These are phyloP conservation scores for Thraustochytrium sp. DNA, from an alignment of 352 stramenopile species.

Conservation along the genomic window DNA sequence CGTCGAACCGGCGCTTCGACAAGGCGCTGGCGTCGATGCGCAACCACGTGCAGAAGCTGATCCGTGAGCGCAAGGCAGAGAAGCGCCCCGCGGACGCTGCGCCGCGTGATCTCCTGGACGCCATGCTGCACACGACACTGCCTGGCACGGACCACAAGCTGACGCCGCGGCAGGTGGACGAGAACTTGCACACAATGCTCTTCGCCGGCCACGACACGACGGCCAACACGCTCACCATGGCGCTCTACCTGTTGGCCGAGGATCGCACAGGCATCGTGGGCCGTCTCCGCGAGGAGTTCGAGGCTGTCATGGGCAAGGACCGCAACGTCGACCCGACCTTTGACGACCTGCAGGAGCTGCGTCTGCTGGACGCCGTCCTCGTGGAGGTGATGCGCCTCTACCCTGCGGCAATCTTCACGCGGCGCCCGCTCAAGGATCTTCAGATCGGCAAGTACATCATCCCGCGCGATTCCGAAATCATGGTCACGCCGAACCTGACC, in stretches of 20 bases:
- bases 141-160: background rate
- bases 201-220: background rate
- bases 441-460: conserved; percentile 7
- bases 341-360: too few relatives aligned
- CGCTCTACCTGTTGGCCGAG: too few relatives aligned
- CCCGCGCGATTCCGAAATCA: background rate
- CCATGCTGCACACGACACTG: background rate
- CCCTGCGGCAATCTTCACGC: background rate
- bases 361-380: background rate
- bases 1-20: background rate
- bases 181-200: background rate
- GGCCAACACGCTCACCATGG: background rate
- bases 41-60: background rate
- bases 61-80: background rate
- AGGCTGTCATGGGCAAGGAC: background rate
- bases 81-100: too few relatives aligned
- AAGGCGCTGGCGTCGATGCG: background rate
- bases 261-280: too few relatives aligned
- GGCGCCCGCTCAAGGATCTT: background rate
- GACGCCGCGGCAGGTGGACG: background rate
- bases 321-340: too few relatives aligned
- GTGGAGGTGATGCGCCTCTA: conserved; percentile 30
- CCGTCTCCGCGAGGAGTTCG: too few relatives aligned
- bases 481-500: background rate
- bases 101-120: background rate